Evolutionary conservation across 2,329 filamentous ascomycete genomes (phyloP), one percentile per base, ranked within the genome.

Genomic region (Neofusicoccum umdonicola): DNA sequence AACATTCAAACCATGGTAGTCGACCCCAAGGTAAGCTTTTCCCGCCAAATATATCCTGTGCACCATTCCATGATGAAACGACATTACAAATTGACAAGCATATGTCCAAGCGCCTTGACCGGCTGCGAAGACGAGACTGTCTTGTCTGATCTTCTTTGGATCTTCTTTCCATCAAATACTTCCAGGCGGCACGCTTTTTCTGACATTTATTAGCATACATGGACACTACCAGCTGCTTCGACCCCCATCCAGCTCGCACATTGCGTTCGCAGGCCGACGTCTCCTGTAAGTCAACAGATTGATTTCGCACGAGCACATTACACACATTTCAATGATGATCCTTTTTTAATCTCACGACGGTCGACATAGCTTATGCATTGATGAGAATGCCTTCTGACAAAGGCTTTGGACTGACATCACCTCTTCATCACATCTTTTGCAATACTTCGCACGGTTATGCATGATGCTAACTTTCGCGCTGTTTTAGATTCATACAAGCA

Each of bases 71-170:
- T 95, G 92, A 95, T 95, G 91, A 95, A 85, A 84, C 80, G 87
- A 92, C 89, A 86, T 84, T 82, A 84, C 85, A 83, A 79, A 89
- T 88, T 63, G 92, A 96, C 92, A 96, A 96, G 92, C 92, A 96
- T 96, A 96, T 96, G 92, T 96, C 92, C 85, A 89, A 96, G 92
- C 87, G 84, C 81, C 68, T 71, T 66, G 63, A 65, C 56, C 50
- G 57, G 71, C 58, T 71, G 74, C 74, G 79, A 84, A 76, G 84
- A 86, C 76, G 75, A 78, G 68, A 74, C 70, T 69, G 75, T 77
- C 74, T 71, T 65, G 67, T 65, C 76, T 78, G 76, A 78, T 68
- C 64, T 41, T 58, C 56, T 39, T 7, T 44, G 27, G 15, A 35
- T 4, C 34, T 15, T 31, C 11, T 17, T 9, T 17, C 19, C 13